These are phyloP conservation scores for Ogataea kodamae DNA, from an alignment of 805 yeast species.

Conservation along the genomic window DNA sequence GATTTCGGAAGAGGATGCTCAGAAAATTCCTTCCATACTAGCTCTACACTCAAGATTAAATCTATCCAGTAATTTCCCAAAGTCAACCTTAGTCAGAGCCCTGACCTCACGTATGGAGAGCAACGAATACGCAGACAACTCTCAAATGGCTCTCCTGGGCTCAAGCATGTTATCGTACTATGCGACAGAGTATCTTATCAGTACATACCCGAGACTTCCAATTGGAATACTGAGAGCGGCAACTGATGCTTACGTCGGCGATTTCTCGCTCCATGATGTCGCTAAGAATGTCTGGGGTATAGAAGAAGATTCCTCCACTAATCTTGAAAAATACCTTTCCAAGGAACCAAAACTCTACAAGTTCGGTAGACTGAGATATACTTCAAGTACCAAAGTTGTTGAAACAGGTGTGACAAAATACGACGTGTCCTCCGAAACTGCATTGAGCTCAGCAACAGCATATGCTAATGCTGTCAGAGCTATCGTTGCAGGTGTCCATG, in stretches of 20 bases:
- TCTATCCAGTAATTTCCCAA: slow-evolving; percentile 54
- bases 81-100: slow-evolving; percentile 74
- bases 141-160: slow-evolving; percentile 80
- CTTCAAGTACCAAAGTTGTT: slow-evolving; percentile 43
- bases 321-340: slow-evolving; percentile 62
- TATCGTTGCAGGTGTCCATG: slow-evolving; percentile 76
- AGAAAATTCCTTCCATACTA: slow-evolving; percentile 63
- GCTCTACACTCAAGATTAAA: slow-evolving; percentile 76
- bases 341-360: slow-evolving; percentile 65
- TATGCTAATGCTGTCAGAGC: slow-evolving; percentile 76
- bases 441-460: slow-evolving; percentile 35
- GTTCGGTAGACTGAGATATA: slow-evolving; percentile 65
- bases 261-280: slow-evolving; percentile 57
- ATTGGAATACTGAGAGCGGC: slow-evolving; percentile 71
- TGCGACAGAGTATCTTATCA: slow-evolving; percentile 66
- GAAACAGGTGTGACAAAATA: slow-evolving; percentile 44
- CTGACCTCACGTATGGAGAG: slow-evolving; percentile 51
- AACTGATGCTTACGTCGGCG: slow-evolving; percentile 70
- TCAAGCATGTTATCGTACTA: slow-evolving; percentile 71
- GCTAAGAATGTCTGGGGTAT: slow-evolving; percentile 84
- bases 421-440: slow-evolving; percentile 31
- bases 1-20: slow-evolving; percentile 49
- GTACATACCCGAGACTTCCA: slow-evolving; percentile 88
- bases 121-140: slow-evolving; percentile 61
- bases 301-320: slow-evolving; percentile 63